Percentiles rank a stretch among this genome's conserved stretches.
Conservation (phyloP, 1,284 basidiomycete genomes). For the Retiboletus fuscus region DNA sequence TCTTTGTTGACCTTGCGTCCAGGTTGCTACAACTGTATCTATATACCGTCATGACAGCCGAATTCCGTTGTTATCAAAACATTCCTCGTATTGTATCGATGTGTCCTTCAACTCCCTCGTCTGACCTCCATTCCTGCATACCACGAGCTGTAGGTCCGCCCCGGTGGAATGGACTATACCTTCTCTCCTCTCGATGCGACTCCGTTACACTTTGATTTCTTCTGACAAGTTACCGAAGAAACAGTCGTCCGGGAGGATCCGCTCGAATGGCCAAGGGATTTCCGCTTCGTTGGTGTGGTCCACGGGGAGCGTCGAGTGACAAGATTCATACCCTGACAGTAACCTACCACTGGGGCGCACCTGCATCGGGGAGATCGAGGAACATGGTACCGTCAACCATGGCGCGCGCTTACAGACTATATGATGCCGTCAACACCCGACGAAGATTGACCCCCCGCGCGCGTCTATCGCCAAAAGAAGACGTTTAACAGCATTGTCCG, state of each 20-base stretch:
- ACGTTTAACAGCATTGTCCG: slow-evolving; percentile 96
- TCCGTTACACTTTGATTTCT: no score
- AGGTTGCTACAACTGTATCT: no score
- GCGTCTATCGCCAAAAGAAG: slow-evolving; percentile 89
- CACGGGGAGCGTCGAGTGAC: slow-evolving; percentile 94
- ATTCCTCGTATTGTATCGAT: no score
- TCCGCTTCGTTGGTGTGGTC: slow-evolving; percentile 96
- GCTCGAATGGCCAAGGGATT: slow-evolving; percentile 92
- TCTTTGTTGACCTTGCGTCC: no score
- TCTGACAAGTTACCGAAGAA: slow-evolving; percentile 60
- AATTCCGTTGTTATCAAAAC: no score
- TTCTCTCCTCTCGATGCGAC: no score
- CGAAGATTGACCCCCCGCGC: slow-evolving; percentile 89
- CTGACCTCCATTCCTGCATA: no score
- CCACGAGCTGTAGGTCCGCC: no score
- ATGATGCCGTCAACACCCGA: slow-evolving; percentile 91
- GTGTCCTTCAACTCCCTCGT: no score
- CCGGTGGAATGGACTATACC: no score
- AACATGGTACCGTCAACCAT: not conserved
- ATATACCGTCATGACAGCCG: no score
- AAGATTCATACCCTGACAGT: slow-evolving; percentile 93
- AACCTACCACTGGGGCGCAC: slow-evolving; percentile 87
- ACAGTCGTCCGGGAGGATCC: slow-evolving; percentile 84
- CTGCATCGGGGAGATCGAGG: slow-evolving; percentile 50
- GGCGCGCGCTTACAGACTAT: slow-evolving; percentile 78